Percentiles rank a stretch among this genome's conserved stretches.
phyloP scores from a whole-genome alignment of 169 alveolate genomes.

The Theileria equi region DNA sequence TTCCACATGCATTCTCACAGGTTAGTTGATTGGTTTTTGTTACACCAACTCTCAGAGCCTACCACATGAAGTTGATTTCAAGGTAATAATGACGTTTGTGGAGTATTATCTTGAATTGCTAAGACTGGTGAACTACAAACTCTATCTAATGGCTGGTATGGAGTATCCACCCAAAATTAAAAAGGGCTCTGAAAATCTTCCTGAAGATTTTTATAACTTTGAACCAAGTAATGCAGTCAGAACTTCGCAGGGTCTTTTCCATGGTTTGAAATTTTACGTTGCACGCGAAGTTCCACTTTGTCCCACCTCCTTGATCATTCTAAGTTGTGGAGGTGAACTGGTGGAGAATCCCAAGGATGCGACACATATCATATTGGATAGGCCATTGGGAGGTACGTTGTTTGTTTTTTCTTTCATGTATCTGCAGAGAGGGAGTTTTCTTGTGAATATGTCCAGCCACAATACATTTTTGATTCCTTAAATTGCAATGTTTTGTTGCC shows the following conservation, averaged over 20 bases:
- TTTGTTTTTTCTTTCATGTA: background rate
- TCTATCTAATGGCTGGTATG: slow-evolving; percentile 54
- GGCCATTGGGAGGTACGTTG: slow-evolving; percentile 73
- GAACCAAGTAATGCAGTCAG: slow-evolving; percentile 25
- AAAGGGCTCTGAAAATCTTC: slow-evolving; percentile 30
- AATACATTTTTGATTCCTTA: slow-evolving; percentile 91
- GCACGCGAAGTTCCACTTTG: slow-evolving; percentile 90
- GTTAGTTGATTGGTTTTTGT: slow-evolving; percentile 37
- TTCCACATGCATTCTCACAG: slow-evolving; percentile 96
- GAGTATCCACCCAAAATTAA: slow-evolving; percentile 52
- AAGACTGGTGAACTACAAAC: slow-evolving; percentile 59
- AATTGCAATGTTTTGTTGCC: slow-evolving; percentile 85
- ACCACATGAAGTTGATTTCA: slow-evolving; percentile 94
- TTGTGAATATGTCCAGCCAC: slow-evolving; percentile 89
- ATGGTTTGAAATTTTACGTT: slow-evolving; percentile 80
- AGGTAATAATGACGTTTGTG: slow-evolving; percentile 88
- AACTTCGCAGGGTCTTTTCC: slow-evolving; percentile 72
- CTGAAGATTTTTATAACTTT: slow-evolving; percentile 30
- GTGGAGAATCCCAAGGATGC: slow-evolving; percentile 72
- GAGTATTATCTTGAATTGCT: slow-evolving; percentile 82
- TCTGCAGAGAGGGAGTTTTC: slow-evolving; percentile 32
- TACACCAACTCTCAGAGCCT: slow-evolving; percentile 26
- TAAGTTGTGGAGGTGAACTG: slow-evolving; percentile 86
- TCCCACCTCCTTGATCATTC: slow-evolving; percentile 84
- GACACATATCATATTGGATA: slow-evolving; percentile 90